Evolutionary conservation across 2,329 filamentous ascomycete genomes (phyloP), one percentile per base, ranked within the genome.

Genomic region (Erysiphe pulchra): DNA sequence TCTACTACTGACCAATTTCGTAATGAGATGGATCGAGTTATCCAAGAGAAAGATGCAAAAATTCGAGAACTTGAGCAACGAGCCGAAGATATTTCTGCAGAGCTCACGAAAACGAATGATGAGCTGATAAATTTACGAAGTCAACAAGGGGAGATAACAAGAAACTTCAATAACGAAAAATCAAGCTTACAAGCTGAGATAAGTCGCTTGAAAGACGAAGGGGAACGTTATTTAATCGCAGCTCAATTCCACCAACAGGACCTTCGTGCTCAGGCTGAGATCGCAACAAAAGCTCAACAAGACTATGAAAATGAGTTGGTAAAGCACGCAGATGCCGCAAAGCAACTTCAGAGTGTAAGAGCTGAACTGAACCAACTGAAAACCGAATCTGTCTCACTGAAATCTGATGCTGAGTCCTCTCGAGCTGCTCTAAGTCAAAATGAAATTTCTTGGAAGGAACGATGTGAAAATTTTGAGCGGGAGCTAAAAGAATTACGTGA

Each of bases 311-410:
- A 77, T 50, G 90, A 98, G 60, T 70, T 98, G 11, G 73, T 93
- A 55, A 94, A 90, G 64, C 90, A 98, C 61, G 87, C 86, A 1
- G 84, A 94, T 52, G 90, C 87, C n/a, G 83, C 87, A 12, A 86
- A 85, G 61, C 73, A 75, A 33, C 68, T 94, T 13, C 84, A 92
- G 53, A 69, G 69, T 45, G 67, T 93, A 43, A 81, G 90, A 45
- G 67, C 69, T 4, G 84, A 95, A 51, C 73, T 81, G 60, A 90
- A 92, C 55, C 68, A 82, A 53, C 63, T 95, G 49, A 86, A 83
- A 62, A 79, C 80, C 0, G 74, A 92, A 48, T 69, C 84, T 2
- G 77, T 80, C 13, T 72, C 77, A 20, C 68, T 81, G 55, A 79
- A 74, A 56, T 75, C 81, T 0, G 82, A 94, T 58, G 81, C 83